These are phyloP conservation scores for Fraxinus ornus DNA, from an alignment of 305 asterid genomes.

Conservation along the genomic window DNA sequence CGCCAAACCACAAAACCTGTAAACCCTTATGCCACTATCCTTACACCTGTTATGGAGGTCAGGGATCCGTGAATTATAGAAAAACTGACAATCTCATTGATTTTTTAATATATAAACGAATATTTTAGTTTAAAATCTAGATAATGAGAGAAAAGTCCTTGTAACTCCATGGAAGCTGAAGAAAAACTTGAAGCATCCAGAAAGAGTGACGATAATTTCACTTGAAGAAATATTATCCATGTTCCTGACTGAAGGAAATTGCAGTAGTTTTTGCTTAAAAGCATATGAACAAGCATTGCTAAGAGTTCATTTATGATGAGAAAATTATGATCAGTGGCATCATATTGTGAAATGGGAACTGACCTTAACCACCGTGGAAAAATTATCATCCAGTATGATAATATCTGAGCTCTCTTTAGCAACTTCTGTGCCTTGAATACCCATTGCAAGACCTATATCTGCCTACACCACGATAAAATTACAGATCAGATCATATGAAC, in stretches of 20 bases:
- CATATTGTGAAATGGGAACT: conserved; percentile 25
- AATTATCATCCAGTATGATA: conserved; percentile 90
- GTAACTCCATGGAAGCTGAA: conserved; percentile 2
- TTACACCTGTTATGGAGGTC: not conserved
- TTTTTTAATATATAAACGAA: not conserved
- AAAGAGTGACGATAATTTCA: not conserved
- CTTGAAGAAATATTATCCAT: not conserved
- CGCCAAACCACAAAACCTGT: not conserved
- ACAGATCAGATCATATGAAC: conserved; percentile 16
- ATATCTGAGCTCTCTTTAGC: conserved; percentile 98
- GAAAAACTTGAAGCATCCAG: not conserved
- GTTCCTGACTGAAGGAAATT: not conserved
- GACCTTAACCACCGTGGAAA: conserved; percentile 96
- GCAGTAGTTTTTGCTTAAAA: not conserved
- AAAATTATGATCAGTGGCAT: not conserved
- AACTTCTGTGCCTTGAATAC: conserved; percentile 96
- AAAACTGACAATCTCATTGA: not conserved
- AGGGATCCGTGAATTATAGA: not conserved
- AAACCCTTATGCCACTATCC: not conserved
- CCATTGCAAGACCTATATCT: conserved; percentile 99
- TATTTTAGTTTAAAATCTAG: not conserved
- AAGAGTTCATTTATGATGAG: not conserved
- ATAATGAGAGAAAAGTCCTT: not conserved
- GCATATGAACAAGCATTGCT: not conserved
- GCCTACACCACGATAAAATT: conserved; percentile 52